These are phyloP conservation scores for Coix lacrymajobi DNA, from an alignment of 176 grass and related monocot species.

Conservation along the genomic window DNA sequence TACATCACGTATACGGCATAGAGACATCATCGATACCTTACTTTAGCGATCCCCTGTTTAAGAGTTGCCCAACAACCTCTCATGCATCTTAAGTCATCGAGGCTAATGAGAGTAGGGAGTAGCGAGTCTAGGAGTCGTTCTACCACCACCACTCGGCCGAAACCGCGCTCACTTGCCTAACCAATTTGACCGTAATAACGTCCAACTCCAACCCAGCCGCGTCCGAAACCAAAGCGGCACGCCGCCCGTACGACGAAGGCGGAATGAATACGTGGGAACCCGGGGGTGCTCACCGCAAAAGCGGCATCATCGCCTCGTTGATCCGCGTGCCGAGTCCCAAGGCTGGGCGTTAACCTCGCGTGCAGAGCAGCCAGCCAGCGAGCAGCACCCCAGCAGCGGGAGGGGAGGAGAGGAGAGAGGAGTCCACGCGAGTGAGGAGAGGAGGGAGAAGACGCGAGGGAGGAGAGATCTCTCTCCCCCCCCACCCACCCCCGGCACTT, in stretches of 20 bases:
- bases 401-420: not conserved
- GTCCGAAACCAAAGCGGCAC: not conserved
- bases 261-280: constrained; percentile 5
- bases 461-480: constrained; percentile 17
- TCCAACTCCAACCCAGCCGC: not conserved
- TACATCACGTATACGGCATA: not conserved
- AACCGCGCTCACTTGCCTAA: not conserved
- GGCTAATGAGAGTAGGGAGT: too few relatives aligned
- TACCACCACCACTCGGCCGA: not conserved
- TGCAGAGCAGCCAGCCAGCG: not conserved
- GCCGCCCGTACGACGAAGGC: not conserved
- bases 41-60: not conserved
- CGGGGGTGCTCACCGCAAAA: not conserved
- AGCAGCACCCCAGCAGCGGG: not conserved
- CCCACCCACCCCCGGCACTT: not conserved
- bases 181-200: not conserved
- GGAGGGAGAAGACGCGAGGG: not conserved
- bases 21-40: not conserved
- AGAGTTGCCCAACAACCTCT: not conserved
- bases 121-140: too few relatives aligned
- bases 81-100: too few relatives aligned
- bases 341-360: not conserved
- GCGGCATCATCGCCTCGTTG: not conserved
- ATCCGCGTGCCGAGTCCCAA: constrained; percentile 39
- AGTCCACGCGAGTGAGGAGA: constrained; percentile 36